Base-by-base conservation (phyloP, 2,329 filamentous ascomycete genomes). In the Fusarium nodosum region DNA sequence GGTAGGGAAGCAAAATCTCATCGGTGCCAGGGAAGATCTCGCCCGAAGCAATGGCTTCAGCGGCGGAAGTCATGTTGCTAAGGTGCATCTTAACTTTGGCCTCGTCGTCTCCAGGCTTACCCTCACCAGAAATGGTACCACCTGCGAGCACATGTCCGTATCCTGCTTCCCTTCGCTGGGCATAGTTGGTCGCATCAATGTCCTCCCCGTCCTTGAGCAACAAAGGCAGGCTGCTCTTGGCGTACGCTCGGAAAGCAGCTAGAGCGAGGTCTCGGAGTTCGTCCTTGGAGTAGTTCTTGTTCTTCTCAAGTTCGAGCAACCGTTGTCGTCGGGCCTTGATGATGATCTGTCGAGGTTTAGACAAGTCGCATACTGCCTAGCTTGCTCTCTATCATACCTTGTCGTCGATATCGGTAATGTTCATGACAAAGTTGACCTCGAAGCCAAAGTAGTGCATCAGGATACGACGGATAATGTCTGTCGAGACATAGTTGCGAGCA, bases 61-160 rank as follows among this genome's bases (percentile, higher is more conserved):
- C 82, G 1, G 87, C 87, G 28, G 83, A 77, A 50, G 83, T 82
- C 82, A 86, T 86, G 74, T 86, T 87, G 74, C 88, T 90, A 66
- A 97, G 86, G 75, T 97, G 93, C 93, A 97, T 97, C 81, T 94
- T 97, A 71, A 93, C 81, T 82, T 97, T 97, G 16, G 93, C 93
- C 77, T 97, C 92, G 58, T 90, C 89, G 74, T 97, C 93, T 9
- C 91, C 88, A 0, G 92, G 85, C 72, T 85, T 87, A 36, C 85
- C 86, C 64, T 88, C 86, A 2, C 85, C 86, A 5, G 83, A 81
- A 39, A 89, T 77, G 4, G 87, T 85, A 12, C 84, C 84, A 9
- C 88, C 88, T 12, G 84, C 79, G 50, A 90, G 77, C 9, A 90
- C 83, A 41, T 81, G 78, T 47, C 84, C 83, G 66, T 90, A 90